Conservation (phyloP, 257 asterid genomes). For the Leptodermis oblonga region DNA sequence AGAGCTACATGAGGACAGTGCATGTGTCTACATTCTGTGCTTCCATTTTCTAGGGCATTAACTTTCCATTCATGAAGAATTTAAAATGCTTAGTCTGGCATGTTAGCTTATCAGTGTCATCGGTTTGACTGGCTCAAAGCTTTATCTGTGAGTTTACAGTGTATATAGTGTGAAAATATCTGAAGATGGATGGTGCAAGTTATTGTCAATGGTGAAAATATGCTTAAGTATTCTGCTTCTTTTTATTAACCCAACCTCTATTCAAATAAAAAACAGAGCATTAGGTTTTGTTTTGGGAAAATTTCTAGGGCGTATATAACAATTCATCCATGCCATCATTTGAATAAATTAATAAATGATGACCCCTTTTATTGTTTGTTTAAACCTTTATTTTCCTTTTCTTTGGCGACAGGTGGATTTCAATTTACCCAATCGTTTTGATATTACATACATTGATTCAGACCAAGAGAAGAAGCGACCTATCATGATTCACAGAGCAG, state of each 20-base stretch:
- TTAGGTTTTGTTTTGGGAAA: background rate
- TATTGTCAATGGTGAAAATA: background rate
- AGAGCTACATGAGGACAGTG: too few species aligned
- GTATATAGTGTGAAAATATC: too few species aligned
- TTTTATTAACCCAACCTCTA: background rate
- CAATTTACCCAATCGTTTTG: conserved; percentile 84
- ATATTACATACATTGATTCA: conserved; percentile 74
- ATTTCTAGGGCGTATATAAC: background rate
- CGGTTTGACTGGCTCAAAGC: background rate
- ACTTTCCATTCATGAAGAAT: background rate
- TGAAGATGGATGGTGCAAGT: background rate
- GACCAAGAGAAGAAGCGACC: conserved; percentile 82
- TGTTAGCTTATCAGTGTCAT: background rate
- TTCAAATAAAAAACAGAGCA: background rate
- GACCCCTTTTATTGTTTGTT: background rate
- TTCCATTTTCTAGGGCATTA: background rate
- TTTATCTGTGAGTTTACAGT: background rate
- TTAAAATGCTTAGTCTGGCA: background rate
- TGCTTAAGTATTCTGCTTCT: background rate
- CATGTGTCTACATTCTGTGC: background rate
- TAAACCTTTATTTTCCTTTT: background rate
- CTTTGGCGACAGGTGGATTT: conserved; percentile 65
- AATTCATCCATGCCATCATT: background rate
- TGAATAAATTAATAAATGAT: background rate
- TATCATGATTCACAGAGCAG: conserved; percentile 90